Evolutionary conservation across 306 rosid genomes (phyloP), one percentile per base, ranked within the genome.

Genomic region (Pyrus bretschneideri): DNA sequence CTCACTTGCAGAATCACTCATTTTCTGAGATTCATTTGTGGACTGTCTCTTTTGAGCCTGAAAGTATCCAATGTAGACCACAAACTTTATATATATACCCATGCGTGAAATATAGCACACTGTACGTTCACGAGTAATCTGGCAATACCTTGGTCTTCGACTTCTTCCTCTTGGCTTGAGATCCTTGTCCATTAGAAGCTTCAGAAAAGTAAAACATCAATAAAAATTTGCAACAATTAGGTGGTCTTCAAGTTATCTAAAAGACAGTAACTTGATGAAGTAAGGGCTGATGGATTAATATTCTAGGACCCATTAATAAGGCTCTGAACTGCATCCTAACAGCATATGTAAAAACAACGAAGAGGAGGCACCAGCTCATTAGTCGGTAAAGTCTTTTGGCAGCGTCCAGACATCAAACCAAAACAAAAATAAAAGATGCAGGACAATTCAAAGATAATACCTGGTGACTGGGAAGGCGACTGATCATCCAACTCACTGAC

Each of bases 121-220:
- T 10, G 21, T 25, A 52, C 21, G 60, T 52, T 73, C 13, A 73
- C 21, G 71, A 72, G 62, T 30, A 75, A 67, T 68, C 27, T 46
- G 57, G 61, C 59, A 81, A 67, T 86, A 95, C 99, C 97, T 87
- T 88, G 71, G 80, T 77, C 88, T 87, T 91, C 75, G 85, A 73
- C 86, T 82, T 89, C 69, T 85, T 72, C 77, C 68, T 85, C 87
- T 87, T 92, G 73, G 87, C 87, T 88, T 88, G 87, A 82, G 99
- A 89, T 82, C 88, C 96, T 90, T 92, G 88, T 71, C 91, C 97
- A 87, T 88, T 95, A 76, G 92, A 75, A 79, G 90, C 97, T 92
- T 88, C 79, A 80, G 61, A 25, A 22, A 79, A 57, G 74, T 29
- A 72, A 74, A 63, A 82, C 69, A 31, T 30, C 82, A 83, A 84